Base-by-base conservation (phyloP, 2,329 filamentous ascomycete species). In the Neurospora sp. region DNA sequence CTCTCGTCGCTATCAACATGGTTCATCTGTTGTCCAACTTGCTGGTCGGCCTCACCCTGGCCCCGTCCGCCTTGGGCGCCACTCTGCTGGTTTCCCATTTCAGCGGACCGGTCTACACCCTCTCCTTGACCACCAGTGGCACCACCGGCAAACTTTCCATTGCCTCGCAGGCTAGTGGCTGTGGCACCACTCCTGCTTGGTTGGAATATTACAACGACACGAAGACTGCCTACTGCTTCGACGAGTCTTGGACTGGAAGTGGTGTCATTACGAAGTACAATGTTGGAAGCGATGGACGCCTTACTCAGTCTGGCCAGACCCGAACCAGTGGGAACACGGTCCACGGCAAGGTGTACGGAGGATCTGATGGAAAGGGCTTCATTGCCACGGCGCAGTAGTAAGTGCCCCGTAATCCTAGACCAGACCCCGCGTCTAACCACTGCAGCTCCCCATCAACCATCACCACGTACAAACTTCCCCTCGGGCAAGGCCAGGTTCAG, bases 301-400 rank as follows among this genome's bases (percentile, higher is more conserved):
- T 81, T 3, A 72, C 77, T 1, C 74, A 82, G 10, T 78, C 80
- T 23, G 77, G 78, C 4, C 79, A 74, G 13, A 70, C 81, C 39
- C 77, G 75, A 38, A 74, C 78, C 39, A 75, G 75, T 0, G 78
- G 77, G 3, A 76, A 78, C 39, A 75, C 78, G n/a, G 79, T 84
- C 4, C 80, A 83, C 71, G 81, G 81, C 46, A 76, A 76, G 0
- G 73, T 82, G 5, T 84, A 80, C 43, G 82, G 80, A 3, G 79
- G 79, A 4, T 58, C 73, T 4, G 76, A 81, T 68, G 81, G 81
- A 13, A 77, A 77, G 67, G 74, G 79, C 4, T 84, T 82, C 74
- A 78, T 84, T 68, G 82, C 81, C 1, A 78, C 80, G 4, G 79
- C 82, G 2, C 78, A 83, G 74, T 84, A 84, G 82, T 84, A 77